Conservation (phyloP, 345 rosid species). For the Eucalyptus sp. region DNA sequence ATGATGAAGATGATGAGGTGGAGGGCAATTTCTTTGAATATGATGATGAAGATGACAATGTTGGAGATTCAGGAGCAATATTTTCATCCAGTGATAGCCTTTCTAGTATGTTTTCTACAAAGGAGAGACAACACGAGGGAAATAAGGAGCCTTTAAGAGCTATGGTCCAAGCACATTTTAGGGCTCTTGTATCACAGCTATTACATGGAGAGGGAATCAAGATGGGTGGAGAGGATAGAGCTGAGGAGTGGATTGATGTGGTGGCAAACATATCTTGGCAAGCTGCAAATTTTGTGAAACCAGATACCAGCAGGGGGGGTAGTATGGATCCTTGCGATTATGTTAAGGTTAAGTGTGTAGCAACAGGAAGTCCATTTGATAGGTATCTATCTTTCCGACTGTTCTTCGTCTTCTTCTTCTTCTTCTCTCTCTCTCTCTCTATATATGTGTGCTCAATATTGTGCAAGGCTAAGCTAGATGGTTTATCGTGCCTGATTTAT, state of each 20-base stretch:
- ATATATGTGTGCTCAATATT: not conserved
- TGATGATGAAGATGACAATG: slow-evolving; percentile 83
- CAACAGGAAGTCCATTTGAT: slow-evolving; percentile 72
- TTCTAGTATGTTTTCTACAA: slow-evolving; percentile 43
- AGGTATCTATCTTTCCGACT: slow-evolving; percentile 36
- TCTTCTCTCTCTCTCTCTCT: not conserved
- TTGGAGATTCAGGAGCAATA: slow-evolving; percentile 67
- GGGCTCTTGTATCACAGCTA: slow-evolving; percentile 94
- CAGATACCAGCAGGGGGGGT: slow-evolving; percentile 94
- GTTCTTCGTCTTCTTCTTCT: not conserved
- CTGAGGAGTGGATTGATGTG: slow-evolving; percentile 75
- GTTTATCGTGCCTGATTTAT: not conserved
- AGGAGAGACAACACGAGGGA: slow-evolving; percentile 55
- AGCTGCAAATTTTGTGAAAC: slow-evolving; percentile 92
- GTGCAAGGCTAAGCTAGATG: not conserved
- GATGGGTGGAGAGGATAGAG: slow-evolving; percentile 29
- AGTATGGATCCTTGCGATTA: slow-evolving; percentile 98
- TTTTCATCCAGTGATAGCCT: slow-evolving; percentile 77
- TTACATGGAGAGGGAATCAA: slow-evolving; percentile 62
- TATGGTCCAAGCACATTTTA: slow-evolving; percentile 74
- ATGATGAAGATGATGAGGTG: slow-evolving; percentile 72
- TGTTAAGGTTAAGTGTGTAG: slow-evolving; percentile 91
- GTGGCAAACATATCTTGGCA: slow-evolving; percentile 82
- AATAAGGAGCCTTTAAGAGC: slow-evolving; percentile 67
- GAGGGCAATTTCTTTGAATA: slow-evolving; percentile 58